Base-by-base conservation (phyloP, 176 grass and related monocot genomes). In the Cenchrus fungigraminus region DNA sequence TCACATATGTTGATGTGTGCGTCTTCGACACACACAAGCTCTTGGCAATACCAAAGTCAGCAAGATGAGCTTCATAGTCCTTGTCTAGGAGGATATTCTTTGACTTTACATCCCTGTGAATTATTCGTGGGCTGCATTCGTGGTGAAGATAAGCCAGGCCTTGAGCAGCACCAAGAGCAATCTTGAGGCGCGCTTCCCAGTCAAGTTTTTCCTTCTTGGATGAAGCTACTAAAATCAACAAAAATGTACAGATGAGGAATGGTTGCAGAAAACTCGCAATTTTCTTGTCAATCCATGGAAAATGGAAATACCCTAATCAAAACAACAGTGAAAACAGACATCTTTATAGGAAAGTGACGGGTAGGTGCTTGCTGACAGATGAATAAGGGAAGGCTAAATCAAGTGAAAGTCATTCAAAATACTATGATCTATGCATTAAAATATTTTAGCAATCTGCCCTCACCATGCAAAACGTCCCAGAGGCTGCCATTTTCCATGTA, bases 401-500 rank as follows among this genome's bases (percentile, higher is more conserved):
- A 75, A 81, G 68, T 9, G 29, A 70, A 46, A 78, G 83, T 42
- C 9, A 1, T 25, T 77, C 70, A 85, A 75, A 81, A 43, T 82
- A 74, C 28, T 56, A 70, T 44, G 58, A 8, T 11, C 6, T 14
- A 60, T 75, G 43, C 31, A 68, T 17, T 56, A 62, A 20, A 43
- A 80, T 87, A 20, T 62, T 32, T 17, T 63, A 83, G 64, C 37
- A 78, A 74, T 64, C 28, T 68, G 52, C 66, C 87, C 89, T 63
- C 80, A 98, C 96, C 96, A 74, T 98, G 93, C 68, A 98, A 87
- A 88, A 95, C 72, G 71, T 98, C 95, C 95, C 95, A 98, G 45
- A 98, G 91, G 80, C 95, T 98, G 68, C 92, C 95, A 88, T 87
- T 98, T 84, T 98, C 92, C 95, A 95, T 90, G 65, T 95, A 95